phyloP scores from a whole-genome alignment of 139 green algal genomes.

The Tetradesmus obliquus region DNA sequence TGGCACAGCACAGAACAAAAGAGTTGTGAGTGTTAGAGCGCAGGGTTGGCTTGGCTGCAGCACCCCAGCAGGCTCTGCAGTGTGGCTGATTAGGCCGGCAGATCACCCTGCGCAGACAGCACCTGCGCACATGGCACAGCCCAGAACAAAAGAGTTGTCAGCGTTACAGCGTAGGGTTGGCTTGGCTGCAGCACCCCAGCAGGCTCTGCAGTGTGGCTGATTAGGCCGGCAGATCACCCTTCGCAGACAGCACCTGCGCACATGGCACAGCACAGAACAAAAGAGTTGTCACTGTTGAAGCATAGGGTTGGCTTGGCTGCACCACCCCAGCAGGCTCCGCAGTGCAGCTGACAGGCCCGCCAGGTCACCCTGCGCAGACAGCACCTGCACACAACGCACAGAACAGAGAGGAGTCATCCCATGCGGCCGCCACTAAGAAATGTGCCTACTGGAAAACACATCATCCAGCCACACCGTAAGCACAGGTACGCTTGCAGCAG shows the following conservation, averaged over 20 bases:
- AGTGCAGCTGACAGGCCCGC: background rate
- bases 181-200: too few relatives aligned
- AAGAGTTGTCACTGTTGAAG: too few relatives aligned
- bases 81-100: background rate
- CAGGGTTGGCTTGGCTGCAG: too few relatives aligned
- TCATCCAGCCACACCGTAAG: too few relatives aligned
- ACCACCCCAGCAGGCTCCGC: background rate
- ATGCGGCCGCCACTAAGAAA: too few relatives aligned
- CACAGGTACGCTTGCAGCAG: too few relatives aligned
- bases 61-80: background rate
- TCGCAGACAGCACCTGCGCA: too few relatives aligned
- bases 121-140: slow-evolving; percentile 7
- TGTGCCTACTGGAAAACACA: too few relatives aligned
- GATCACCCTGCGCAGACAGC: background rate
- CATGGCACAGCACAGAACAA: background rate
- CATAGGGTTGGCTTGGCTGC: background rate
- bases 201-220: too few relatives aligned
- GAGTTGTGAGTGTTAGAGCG: too few relatives aligned
- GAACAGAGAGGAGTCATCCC: background rate
- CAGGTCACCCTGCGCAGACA: background rate
- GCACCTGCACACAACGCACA: slow-evolving; percentile 6
- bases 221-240: too few relatives aligned
- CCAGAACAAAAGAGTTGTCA: background rate
- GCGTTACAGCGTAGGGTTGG: too few relatives aligned
- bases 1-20: background rate